Conservation (phyloP, 441 rosid genomes). For the California macrophylla region DNA sequence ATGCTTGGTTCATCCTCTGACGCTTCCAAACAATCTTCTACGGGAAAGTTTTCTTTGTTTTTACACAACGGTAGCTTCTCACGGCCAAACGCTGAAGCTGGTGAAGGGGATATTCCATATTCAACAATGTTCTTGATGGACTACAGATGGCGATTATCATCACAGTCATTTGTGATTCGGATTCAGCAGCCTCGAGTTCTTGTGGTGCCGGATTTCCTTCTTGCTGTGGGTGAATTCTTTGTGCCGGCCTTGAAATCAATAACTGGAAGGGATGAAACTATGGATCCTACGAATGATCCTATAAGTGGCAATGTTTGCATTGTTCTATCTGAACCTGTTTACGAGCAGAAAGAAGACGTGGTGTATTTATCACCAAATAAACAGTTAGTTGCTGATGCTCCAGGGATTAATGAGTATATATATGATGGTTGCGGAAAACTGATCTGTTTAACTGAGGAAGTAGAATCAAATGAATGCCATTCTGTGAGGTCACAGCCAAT, state of each 20-base stretch:
- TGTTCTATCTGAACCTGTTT: constrained; percentile 56
- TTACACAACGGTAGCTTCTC: constrained; percentile 43
- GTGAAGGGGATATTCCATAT: constrained; percentile 42
- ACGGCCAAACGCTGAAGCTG: constrained; percentile 42
- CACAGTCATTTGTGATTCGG: constrained; percentile 79
- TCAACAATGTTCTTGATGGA: constrained; percentile 97
- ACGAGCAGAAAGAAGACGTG: constrained; percentile 70
- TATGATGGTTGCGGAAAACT: constrained; percentile 92
- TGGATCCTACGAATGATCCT: constrained; percentile 93
- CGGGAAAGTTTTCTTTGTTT: constrained; percentile 48
- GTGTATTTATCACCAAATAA: constrained; percentile 75
- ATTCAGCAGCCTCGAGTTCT: constrained; percentile 94
- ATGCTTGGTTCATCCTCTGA: constrained; percentile 95
- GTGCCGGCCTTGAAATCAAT: constrained; percentile 85
- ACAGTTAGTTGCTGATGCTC: constrained; percentile 75
- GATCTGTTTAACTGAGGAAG: constrained; percentile 55
- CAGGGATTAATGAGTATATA: constrained; percentile 68
- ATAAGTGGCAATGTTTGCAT: constrained; percentile 58
- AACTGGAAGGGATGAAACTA: constrained; percentile 85
- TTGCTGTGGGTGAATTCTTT: constrained; percentile 88
- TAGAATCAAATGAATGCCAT: constrained; percentile 39
- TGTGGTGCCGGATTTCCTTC: constrained; percentile 96
- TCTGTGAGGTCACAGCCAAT: constrained; percentile 53
- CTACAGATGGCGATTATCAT: constrained; percentile 80
- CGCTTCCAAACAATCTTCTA: constrained; percentile 64